Base-by-base conservation (phyloP, 768 basidiomycete genomes). In the Megacollybia marginata region DNA sequence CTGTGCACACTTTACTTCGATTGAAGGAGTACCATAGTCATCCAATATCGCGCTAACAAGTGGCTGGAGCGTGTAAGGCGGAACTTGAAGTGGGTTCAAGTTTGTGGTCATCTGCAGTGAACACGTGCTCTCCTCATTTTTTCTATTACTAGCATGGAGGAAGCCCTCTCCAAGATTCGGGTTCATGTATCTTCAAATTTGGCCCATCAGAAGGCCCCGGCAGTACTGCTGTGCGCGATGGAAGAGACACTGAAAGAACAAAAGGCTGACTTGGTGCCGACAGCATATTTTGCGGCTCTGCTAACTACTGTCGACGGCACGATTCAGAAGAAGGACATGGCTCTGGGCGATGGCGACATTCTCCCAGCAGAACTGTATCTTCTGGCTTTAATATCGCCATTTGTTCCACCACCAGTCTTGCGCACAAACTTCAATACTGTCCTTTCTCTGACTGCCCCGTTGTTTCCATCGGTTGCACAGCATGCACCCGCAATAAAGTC, bases 231-330 rank as follows among this genome's bases (percentile, higher is more conserved):
- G 42, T 67, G 75, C 50, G 94, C 92, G 2, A 72, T 98, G 56
- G 95, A 98, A 66, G 76, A 82, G 13, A 90, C 84, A 36, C 78
- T 85, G 56, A 69, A 74, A 56, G 87, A 90, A 58, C 83, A 85
- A 58, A 71, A 70, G 53, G 73, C 83, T 8, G 82, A 85, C 48
- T 67, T 70, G 36, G 76, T 86, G 8, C 76, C 94, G 7, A 92
- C 92, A 1, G 95, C 96, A 31, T 98, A 97, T 71, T 96, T 94
- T 66, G 90, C 92, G n/a, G 85, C 88, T 3, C 74, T 95, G 51
- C 70, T 91, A 45, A 92, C 91, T 11, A 87, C 89, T 8, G 75
- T 95, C 31, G 87, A 91, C 59, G 81, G 85, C 51, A 82, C 85
- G 10, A 65, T 92, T 20, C 80, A 82, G 67, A 83, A 75, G 61